Base-by-base conservation (phyloP, 495 filamentous ascomycete genomes). In the Jackrogersella multiformis region DNA sequence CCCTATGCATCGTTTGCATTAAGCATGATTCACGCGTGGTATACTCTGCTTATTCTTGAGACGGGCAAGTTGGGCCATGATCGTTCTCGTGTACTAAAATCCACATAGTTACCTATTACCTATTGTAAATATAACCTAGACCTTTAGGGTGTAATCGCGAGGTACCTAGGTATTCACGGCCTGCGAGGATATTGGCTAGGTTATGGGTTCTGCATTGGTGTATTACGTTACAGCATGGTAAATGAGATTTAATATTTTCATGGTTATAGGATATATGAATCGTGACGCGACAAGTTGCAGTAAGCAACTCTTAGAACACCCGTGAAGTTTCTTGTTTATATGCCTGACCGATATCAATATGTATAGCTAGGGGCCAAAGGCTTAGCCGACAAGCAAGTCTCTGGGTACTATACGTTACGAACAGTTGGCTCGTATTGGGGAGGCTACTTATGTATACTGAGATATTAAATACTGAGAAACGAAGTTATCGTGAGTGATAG, bases 51-150 rank as follows among this genome's bases (percentile, higher is more conserved):
- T 57, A 61, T 36, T 65, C 45, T 61, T 57, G 32, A n/a, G 35
- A 52, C 56, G 38, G 44, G 54, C 38, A 38, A 42, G 38, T 54
- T 57, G 36, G 61, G 44, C 18, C 30, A 55, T 42, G 56, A 42
- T 39, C 24, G n/a, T 36, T 42, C 36, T 44, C 13, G 20, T 44
- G 41, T 60, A 61, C 55, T 13, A 61, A 64, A 64, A 64, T 56
- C 34, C n/a, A n/a, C n/a, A n/a, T n/a, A n/a, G n/a, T n/a, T n/a
- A n/a, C n/a, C 56, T 44, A 53, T 51, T 54, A 44, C 34, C 58
- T 59, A 34, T 62, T 65, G 67, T 70, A 70, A 70, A 65, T 70
- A 70, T 35, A 21, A 32, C 49, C 56, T 62, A 58, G 67, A 61
- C 35, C 39, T 56, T 61, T 16, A 18, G 24, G 44, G 45, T 42